Evolutionary conservation across 2,329 filamentous ascomycete genomes (phyloP).

Genomic region (Geoglossum cookeanum): DNA sequence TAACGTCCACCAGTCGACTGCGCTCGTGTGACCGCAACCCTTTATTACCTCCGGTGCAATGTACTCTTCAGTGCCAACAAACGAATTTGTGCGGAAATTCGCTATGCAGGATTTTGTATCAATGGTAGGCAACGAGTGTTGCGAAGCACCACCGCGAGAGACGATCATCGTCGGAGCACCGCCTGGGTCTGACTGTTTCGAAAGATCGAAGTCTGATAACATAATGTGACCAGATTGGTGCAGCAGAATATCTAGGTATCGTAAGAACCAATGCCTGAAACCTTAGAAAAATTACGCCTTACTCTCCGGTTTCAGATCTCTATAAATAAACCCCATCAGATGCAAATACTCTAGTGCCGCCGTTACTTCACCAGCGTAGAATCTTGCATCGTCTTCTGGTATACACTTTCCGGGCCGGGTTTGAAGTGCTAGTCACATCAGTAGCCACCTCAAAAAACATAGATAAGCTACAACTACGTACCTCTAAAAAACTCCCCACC

Average conservation of each 20-base stretch:
- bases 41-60: constrained; percentile 98
- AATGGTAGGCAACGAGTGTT: constrained; percentile 80
- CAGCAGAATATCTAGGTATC: constrained; percentile 64
- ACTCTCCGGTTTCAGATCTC: constrained; percentile 95
- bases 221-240: constrained; percentile 99
- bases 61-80: constrained; percentile 96
- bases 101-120: constrained; percentile 97
- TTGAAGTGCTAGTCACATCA: constrained; percentile 48
- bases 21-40: constrained; percentile 92
- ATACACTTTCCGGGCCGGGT: constrained; percentile 95
- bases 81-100: constrained; percentile 95
- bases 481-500: constrained; percentile 91
- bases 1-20: constrained; percentile 98
- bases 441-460: background rate
- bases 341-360: constrained; percentile 92
- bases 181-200: constrained; percentile 89
- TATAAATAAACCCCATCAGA: constrained; percentile 98
- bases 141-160: constrained; percentile 62
- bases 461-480: constrained; percentile 13
- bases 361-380: constrained; percentile 94
- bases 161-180: constrained; percentile 97
- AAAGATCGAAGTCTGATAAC: constrained; percentile 96
- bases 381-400: constrained; percentile 85
- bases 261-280: constrained; percentile 5
- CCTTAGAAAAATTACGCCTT: constrained; percentile 20